Evolutionary conservation across 345 rosid species (phyloP).

Genomic region (Syzygium jambos): DNA sequence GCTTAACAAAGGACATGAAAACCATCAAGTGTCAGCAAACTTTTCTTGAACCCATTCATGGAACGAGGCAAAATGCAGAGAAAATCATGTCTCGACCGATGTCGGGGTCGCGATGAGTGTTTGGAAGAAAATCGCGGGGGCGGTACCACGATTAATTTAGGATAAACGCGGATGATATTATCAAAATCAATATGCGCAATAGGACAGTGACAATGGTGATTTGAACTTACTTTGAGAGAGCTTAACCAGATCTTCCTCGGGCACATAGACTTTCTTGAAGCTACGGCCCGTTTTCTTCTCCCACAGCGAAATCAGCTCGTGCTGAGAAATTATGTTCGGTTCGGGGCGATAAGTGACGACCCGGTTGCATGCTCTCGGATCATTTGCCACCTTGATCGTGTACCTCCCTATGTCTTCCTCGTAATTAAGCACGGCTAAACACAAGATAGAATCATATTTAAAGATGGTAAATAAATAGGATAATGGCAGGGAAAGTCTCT

Average conservation of each 20-base stretch:
- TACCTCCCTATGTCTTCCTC: constrained; percentile 33
- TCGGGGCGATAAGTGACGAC: constrained; percentile 11
- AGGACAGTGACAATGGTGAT: background rate
- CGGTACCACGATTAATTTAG: background rate
- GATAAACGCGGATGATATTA: background rate
- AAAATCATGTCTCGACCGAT: background rate
- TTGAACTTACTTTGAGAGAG: constrained; percentile 20
- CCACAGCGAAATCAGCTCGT: constrained; percentile 27
- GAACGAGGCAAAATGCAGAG: background rate
- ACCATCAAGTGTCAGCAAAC: background rate
- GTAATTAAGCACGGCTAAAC: constrained; percentile 25
- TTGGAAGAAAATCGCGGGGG: background rate
- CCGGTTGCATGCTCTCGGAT: constrained; percentile 20
- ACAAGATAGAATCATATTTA: background rate
- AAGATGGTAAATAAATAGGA: background rate
- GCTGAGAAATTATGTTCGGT: constrained; percentile 19
- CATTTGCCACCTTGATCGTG: constrained; percentile 27
- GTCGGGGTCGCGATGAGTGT: background rate
- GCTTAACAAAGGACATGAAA: background rate
- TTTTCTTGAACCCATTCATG: background rate
- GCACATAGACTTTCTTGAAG: constrained; percentile 14
- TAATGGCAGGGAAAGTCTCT: background rate
- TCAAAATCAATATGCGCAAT: background rate
- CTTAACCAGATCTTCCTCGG: constrained; percentile 25
- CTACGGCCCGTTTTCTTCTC: constrained; percentile 24